Evolutionary conservation across 352 stramenopile species (phyloP), one percentile per base, ranked within the genome.

Genomic region (Phytopythium boreale): DNA sequence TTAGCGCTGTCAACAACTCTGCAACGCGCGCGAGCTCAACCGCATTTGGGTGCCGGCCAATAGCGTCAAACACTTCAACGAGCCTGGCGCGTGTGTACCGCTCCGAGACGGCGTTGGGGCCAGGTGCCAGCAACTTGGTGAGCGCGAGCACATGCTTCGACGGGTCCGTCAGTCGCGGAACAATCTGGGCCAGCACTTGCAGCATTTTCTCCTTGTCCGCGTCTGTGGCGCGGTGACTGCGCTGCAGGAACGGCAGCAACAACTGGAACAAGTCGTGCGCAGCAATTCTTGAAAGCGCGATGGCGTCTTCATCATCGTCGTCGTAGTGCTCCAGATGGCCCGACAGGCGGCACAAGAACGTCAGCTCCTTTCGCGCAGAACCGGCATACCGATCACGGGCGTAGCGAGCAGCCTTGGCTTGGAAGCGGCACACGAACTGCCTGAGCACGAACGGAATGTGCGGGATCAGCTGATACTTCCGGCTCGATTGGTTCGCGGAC

Each of bases 201-300:
- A 95, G 67, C 44, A 95, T 80, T 39, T 96, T 93, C 56, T 93
- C 82, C 67, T 88, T 94, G 63, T 96, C 88, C 11, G 76, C 80
- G 1, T 65, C 46, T 0, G 83, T 90, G 4, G 87, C 87, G 41
- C 84, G 83, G 69, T 96, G 87, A 57, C 89, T 96, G 58, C 87
- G 86, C 68, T 85, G 75, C 47, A 95, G 65, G 63, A 96, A 96
- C 19, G 88, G 88, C 63, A 96, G 62, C 49, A 96, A 46, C 22
- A 96, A 70, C 63, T 93, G 81, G 63, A 96, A 94, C n/a, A 96
- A 71, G 52, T 94, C 81, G 51, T 90, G 73, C 10, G 88, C 87
- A 22, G 75, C 73, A 55, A 20, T 47, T 37, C 50, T 60, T 22
- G 72, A 62, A 3, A 43, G 26, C 17, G 37, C 56, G 26, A 39